These are phyloP conservation scores for Thalassiosira exigua DNA, from an alignment of 352 stramenopile genomes.

Conservation along the genomic window DNA sequence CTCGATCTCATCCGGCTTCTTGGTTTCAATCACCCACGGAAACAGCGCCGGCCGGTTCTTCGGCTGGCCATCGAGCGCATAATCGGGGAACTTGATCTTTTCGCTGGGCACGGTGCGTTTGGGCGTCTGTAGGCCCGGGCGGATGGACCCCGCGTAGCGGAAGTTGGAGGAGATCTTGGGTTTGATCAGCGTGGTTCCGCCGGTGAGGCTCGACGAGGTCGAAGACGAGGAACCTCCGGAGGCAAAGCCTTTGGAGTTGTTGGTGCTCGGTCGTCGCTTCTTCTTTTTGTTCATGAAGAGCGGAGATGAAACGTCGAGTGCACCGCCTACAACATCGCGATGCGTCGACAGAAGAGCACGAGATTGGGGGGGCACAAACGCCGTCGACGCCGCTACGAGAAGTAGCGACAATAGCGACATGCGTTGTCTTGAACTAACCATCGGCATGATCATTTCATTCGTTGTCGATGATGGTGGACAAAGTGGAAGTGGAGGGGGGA, in stretches of 20 bases:
- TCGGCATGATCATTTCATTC: no score
- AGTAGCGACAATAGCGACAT: no score
- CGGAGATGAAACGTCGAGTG: background rate
- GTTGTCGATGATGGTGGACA: no score
- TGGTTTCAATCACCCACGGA: constrained; percentile 89
- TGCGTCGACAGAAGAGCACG: background rate
- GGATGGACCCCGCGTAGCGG: constrained; percentile 72
- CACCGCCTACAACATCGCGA: background rate
- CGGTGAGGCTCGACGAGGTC: constrained; percentile 1
- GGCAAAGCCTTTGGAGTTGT: constrained; percentile 37
- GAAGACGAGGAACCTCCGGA: constrained; percentile 20
- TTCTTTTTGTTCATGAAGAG: constrained; percentile 72
- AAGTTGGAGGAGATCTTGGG: constrained; percentile 57
- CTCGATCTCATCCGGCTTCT: constrained; percentile 92
- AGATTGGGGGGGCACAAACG: constrained; percentile 5
- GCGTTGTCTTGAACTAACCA: no score
- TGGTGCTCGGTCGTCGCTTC: constrained; percentile 19
- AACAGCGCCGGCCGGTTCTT: constrained; percentile 42
- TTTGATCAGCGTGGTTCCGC: constrained; percentile 20
- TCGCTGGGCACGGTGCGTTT: constrained; percentile 60
- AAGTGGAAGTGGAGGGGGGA: no score
- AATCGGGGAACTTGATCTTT: constrained; percentile 68
- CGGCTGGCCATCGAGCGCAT: constrained; percentile 66
- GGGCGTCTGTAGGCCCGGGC: constrained; percentile 66
- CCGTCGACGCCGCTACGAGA: background rate